Conservation (phyloP, 2,329 filamentous ascomycete genomes). For the Calycina herbarum region DNA sequence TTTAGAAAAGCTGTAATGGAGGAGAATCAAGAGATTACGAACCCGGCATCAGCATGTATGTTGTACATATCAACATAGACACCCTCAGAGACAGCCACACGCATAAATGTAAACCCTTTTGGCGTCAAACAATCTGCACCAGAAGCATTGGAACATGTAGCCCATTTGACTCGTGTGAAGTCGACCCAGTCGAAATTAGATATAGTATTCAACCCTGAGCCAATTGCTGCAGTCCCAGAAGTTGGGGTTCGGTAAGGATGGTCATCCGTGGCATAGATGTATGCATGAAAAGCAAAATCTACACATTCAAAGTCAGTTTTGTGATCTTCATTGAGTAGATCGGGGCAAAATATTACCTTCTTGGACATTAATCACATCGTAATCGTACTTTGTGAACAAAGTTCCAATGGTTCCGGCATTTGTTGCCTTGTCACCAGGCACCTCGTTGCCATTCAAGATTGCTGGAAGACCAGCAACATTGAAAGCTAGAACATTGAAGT, state of each 20-base stretch:
- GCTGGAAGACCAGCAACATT: slow-evolving; percentile 62
- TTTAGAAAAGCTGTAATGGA: background rate
- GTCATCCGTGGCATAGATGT: slow-evolving; percentile 59
- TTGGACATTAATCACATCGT: slow-evolving; percentile 65
- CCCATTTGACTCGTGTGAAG: slow-evolving; percentile 60
- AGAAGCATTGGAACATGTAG: slow-evolving; percentile 55
- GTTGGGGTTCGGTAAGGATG: slow-evolving; percentile 63
- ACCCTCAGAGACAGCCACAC: slow-evolving; percentile 50
- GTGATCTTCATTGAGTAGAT: background rate
- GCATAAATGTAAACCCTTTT: slow-evolving; percentile 70
- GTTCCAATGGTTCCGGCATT: slow-evolving; percentile 59
- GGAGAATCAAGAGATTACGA: slow-evolving; percentile 10
- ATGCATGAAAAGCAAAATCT: slow-evolving; percentile 68
- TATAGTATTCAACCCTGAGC: slow-evolving; percentile 64
- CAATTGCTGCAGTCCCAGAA: slow-evolving; percentile 63
- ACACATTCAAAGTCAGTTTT: background rate
- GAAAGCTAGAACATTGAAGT: slow-evolving; percentile 55
- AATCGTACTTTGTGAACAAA: slow-evolving; percentile 55
- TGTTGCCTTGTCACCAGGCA: slow-evolving; percentile 60
- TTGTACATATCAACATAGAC: slow-evolving; percentile 66
- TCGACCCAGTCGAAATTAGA: slow-evolving; percentile 58
- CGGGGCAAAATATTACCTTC: slow-evolving; percentile 42
- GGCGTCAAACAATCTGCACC: slow-evolving; percentile 64
- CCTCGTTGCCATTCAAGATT: slow-evolving; percentile 58
- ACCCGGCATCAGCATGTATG: slow-evolving; percentile 65